Evolutionary conservation across 2,329 filamentous ascomycete species (phyloP).

Genomic region (Graphium sp.): DNA sequence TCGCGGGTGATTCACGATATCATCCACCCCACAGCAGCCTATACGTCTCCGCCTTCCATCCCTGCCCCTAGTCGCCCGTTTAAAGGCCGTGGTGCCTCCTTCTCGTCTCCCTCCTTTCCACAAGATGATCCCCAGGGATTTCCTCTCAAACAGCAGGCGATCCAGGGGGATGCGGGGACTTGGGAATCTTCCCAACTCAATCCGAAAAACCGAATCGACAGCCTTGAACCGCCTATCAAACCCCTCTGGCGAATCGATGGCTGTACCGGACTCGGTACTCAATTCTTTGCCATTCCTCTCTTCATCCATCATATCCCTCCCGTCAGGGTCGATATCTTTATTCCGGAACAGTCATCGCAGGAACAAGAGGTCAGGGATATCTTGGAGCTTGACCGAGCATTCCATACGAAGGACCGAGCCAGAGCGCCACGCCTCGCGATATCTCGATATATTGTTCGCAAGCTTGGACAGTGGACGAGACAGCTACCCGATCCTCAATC

Average conservation of each 20-base stretch:
- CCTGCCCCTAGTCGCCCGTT: background rate
- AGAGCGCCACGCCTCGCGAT: conserved; percentile 32
- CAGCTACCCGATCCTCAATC: conserved; percentile 11
- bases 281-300: conserved; percentile 37
- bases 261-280: conserved; percentile 36
- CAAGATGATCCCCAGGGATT: background rate
- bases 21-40: conserved; percentile 41
- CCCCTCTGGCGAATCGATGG: conserved; percentile 43
- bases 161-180: background rate
- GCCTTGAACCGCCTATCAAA: conserved; percentile 23
- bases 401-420: conserved; percentile 33
- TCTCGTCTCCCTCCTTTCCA: background rate
- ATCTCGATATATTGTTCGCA: conserved; percentile 33
- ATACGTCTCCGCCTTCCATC: background rate
- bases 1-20: conserved; percentile 34
- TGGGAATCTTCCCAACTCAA: conserved; percentile 37
- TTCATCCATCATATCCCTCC: conserved; percentile 28
- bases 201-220: conserved; percentile 43
- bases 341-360: conserved; percentile 29
- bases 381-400: conserved; percentile 31
- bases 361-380: conserved; percentile 21
- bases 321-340: conserved; percentile 39
- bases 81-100: background rate
- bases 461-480: conserved; percentile 32
- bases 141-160: background rate